Evolutionary conservation across 139 green algal species (phyloP), one percentile per base, ranked within the genome.

Genomic region (Chlorella sorokiniana): DNA sequence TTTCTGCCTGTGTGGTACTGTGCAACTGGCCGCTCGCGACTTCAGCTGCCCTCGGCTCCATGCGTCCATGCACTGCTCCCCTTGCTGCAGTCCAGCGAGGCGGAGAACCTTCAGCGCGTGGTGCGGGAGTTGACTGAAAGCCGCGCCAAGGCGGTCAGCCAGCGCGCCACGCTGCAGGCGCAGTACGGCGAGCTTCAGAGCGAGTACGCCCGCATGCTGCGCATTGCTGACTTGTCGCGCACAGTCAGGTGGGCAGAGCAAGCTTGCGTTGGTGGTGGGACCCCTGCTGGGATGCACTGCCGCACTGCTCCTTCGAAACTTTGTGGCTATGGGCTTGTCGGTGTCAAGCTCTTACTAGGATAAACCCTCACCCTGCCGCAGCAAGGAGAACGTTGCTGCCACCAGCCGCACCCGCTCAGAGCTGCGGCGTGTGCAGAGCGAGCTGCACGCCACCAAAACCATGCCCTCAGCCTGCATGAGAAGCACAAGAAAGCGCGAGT

Each of bases 151-250:
- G 87, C 90, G 38, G 91, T 96, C 35, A 25, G 6, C 8, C 35
- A 73, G 42, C 89, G 89, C 37, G 88, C 83, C 42, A 70, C 73
- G 25, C 78, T 93, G 61, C 87, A 83, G 3, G 90, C 92, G 62
- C 82, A 91, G 42, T 91, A 90, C 16, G 81, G 81, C 2, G 87
- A 94, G 71, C 81, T 97, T 80, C 92, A 88, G 74, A 42, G 62
- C 35, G 85, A 89, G 51, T 86, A 87, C 68, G 69, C 83, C 78
- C 83, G 86, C 41, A 62, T 86, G 65, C 35, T 81, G 64, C 67
- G 83, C 29, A 82, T 92, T 11, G 88, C 87, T 25, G 83, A 89
- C 67, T 83, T 92, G 9, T 85, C 81, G 10, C 81, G 86, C 20
- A 68, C 65, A 0, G 84, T 88, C 8, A 79, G 54, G 59, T 80